A percentile compares a stretch with the other conserved stretches of the same genome.
These are phyloP conservation scores for Oenanthe javanica DNA, from an alignment of 140 eudicot species.

Conservation along the genomic window DNA sequence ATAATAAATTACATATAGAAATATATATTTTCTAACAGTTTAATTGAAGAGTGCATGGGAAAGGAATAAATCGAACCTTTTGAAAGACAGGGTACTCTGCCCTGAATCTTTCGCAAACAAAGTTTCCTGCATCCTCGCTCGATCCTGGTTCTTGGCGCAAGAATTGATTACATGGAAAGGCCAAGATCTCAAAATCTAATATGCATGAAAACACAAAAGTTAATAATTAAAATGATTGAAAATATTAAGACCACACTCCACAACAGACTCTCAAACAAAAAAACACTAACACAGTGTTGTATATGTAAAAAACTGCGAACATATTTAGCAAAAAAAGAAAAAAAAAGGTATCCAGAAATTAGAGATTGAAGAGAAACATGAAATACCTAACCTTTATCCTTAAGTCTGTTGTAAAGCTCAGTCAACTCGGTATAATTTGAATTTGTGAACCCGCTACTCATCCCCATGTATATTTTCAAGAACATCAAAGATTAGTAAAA, in stretches of 20 bases:
- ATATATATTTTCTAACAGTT: no score
- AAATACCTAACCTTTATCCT: conserved; percentile 39
- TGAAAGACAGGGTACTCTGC: conserved; percentile 82
- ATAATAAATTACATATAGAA: no score
- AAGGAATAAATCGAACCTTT: conserved; percentile 37
- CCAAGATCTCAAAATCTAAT: conserved; percentile 83
- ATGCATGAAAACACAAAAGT: neutral
- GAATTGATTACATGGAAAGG: conserved; percentile 95
- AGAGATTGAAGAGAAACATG: neutral
- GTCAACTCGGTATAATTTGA: conserved; percentile 49
- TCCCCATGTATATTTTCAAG: conserved; percentile 8
- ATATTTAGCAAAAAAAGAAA: neutral
- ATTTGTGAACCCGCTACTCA: conserved; percentile 47
- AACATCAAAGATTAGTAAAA: conserved; percentile 16
- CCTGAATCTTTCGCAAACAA: conserved; percentile 76
- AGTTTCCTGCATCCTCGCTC: conserved; percentile 55
- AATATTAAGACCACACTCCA: neutral
- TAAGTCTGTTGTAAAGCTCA: conserved; percentile 41
- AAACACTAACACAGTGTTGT: no score
- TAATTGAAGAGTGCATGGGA: neutral
- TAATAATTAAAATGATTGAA: neutral
- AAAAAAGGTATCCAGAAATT: no score
- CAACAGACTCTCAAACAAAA: no score
- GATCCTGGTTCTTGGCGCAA: conserved; percentile 76
- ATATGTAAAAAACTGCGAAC: neutral